Base-by-base conservation (phyloP, 1,284 basidiomycete genomes). In the Pseudozyma sp. region DNA sequence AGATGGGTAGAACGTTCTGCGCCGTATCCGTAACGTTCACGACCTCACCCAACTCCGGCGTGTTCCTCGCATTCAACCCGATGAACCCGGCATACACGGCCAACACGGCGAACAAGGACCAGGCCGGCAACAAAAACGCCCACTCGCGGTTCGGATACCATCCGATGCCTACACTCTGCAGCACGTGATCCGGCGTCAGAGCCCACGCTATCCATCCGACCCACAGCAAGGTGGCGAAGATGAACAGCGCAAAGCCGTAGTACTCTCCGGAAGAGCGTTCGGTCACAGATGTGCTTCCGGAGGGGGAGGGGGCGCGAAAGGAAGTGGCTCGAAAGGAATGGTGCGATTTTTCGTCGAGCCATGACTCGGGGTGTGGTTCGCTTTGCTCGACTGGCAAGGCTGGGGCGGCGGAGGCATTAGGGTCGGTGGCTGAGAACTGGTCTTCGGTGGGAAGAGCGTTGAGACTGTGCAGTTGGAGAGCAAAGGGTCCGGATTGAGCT, bases 111-210 rank as follows among this genome's bases (percentile, higher is more conserved):
- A 79, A 59, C n/a, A 75, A 42, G 7, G 72, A 73, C 75, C 75
- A 79, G 5, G 78, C 75, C 1, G 78, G 78, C 17, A 79, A 33
- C 29, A 79, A 49, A 19, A 70, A 79, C 5, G 78, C 78, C 78
- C 78, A 79, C 16, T 79, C 78, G 29, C 78, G 66, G 24, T 74
- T 79, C 10, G 78, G 78, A 43, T 79, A 79, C 75, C 75, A 79
- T 3, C 67, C 73, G n/a, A 79, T 68, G 17, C 78, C 76, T 4
- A 79, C 19, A 19, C 49, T 50, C 43, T 65, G 51, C 13, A 79
- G 51, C 37, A 66, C 19, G 17, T 47, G 43, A 29, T 79, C 78
- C 7, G 78, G 78, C 0, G 62, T 67, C 24, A 79, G 43, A 11
- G 73, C 78, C 78, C 78, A 79, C 0, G 54, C 44, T 16, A 64